Evolutionary conservation across 805 yeast species (phyloP).

Genomic region (Teunomyces aglyptinius): DNA sequence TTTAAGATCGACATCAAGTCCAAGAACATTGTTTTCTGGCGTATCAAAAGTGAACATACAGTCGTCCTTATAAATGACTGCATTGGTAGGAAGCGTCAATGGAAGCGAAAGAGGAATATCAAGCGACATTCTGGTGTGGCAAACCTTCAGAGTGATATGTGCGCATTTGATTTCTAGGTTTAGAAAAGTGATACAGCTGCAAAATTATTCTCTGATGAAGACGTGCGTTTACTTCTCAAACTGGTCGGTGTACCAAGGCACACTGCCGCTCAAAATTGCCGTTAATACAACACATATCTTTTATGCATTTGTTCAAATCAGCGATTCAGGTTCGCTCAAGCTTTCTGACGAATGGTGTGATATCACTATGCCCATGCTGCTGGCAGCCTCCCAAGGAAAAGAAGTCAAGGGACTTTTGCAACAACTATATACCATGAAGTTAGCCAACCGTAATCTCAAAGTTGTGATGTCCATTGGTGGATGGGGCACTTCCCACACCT

Average conservation of each 20-base stretch:
- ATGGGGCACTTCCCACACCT: slow-evolving; percentile 49
- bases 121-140: slow-evolving; percentile 5
- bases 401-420: slow-evolving; percentile 48
- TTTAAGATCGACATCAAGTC: slow-evolving; percentile 71
- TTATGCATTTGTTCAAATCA: slow-evolving; percentile 73
- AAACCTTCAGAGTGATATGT: not conserved
- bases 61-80: slow-evolving; percentile 75
- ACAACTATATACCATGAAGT: slow-evolving; percentile 49
- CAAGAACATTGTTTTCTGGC: slow-evolving; percentile 46
- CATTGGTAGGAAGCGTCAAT: slow-evolving; percentile 15
- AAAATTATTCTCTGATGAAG: not conserved
- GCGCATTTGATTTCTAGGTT: not conserved
- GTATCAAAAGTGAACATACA: slow-evolving; percentile 85
- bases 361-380: slow-evolving; percentile 35
- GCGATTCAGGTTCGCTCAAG: slow-evolving; percentile 51
- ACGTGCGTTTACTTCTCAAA: slow-evolving; percentile 49
- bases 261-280: slow-evolving; percentile 66
- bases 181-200: not conserved
- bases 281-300: slow-evolving; percentile 61
- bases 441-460: slow-evolving; percentile 41
- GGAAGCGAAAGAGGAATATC: slow-evolving; percentile 18
- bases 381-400: slow-evolving; percentile 11
- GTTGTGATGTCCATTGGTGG: slow-evolving; percentile 85
- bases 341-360: slow-evolving; percentile 71
- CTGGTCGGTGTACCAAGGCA: slow-evolving; percentile 42